Conservation (phyloP, 2,329 filamentous ascomycete species). For the Claviceps pusilla region DNA sequence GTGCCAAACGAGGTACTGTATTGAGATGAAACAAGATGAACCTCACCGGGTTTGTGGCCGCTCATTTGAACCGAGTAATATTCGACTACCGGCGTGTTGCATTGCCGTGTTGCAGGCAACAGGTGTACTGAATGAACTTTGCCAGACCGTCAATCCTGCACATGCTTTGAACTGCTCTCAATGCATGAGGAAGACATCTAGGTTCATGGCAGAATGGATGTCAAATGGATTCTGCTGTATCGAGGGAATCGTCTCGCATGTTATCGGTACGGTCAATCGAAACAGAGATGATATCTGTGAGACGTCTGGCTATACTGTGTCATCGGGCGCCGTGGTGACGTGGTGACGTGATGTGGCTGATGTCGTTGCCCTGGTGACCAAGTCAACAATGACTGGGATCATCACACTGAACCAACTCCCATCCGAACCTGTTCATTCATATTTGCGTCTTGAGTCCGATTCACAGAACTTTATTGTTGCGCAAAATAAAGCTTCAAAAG, state of each 20-base stretch:
- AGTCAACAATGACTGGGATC: constrained; percentile 16
- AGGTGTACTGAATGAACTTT: background rate
- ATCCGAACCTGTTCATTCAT: constrained; percentile 7
- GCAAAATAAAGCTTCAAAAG: constrained; percentile 2
- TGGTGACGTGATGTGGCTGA: background rate
- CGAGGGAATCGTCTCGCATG: background rate
- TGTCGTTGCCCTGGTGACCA: constrained; percentile 20
- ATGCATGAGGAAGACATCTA: background rate
- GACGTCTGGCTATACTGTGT: constrained; percentile 4
- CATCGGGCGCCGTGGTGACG: constrained; percentile 9
- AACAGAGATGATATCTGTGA: constrained; percentile 1
- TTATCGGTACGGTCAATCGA: background rate
- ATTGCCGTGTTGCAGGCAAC: background rate
- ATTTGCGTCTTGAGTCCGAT: constrained; percentile 13
- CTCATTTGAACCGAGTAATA: background rate
- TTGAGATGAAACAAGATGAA: background rate
- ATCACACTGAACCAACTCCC: constrained; percentile 10
- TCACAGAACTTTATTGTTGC: constrained; percentile 7
- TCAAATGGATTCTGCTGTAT: background rate
- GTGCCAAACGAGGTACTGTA: background rate
- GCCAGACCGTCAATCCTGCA: background rate
- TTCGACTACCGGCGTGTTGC: too few species aligned
- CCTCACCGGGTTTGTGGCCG: background rate
- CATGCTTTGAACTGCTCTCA: background rate
- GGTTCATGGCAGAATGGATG: background rate